Conservation (phyloP, 805 yeast genomes). For the Teunomyces pallodes region DNA sequence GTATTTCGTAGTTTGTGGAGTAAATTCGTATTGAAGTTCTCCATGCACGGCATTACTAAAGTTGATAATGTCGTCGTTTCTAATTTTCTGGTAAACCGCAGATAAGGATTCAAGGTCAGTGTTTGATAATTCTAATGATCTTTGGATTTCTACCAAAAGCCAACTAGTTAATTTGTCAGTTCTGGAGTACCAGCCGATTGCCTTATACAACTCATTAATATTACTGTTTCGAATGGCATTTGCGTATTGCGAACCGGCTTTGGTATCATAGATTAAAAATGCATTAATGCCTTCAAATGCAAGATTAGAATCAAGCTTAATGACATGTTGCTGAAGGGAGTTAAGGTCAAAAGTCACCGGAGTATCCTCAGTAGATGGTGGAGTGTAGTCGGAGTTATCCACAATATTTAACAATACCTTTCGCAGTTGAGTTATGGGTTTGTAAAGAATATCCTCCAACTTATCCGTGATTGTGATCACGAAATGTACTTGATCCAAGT, state of each 20-base stretch:
- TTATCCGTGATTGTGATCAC: slow-evolving; percentile 21
- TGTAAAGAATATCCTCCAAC: slow-evolving; percentile 12
- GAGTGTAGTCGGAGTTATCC: slow-evolving; percentile 39
- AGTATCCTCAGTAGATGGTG: slow-evolving; percentile 30
- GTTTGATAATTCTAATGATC: slow-evolving; percentile 11
- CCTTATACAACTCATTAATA: slow-evolving; percentile 31
- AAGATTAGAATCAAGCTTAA: slow-evolving; percentile 31
- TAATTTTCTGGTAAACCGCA: slow-evolving; percentile 18
- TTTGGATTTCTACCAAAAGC: slow-evolving; percentile 15
- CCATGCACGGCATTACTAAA: slow-evolving; percentile 32
- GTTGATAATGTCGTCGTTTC: slow-evolving; percentile 20
- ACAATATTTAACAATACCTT: slow-evolving; percentile 33
- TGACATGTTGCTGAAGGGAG: slow-evolving; percentile 17
- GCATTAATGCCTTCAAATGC: slow-evolving; percentile 28
- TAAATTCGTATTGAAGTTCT: slow-evolving; percentile 34
- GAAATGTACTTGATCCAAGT: slow-evolving; percentile 18
- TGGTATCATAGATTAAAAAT: slow-evolving; percentile 28
- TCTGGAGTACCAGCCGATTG: slow-evolving; percentile 26
- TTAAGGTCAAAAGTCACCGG: slow-evolving; percentile 19
- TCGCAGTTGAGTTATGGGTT: slow-evolving; percentile 5
- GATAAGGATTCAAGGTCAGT: slow-evolving; percentile 15
- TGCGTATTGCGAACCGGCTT: slow-evolving; percentile 30
- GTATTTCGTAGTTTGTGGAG: slow-evolving; percentile 29
- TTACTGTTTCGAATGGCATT: slow-evolving; percentile 33
- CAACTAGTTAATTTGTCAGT: slow-evolving; percentile 22